Percentiles rank a stretch among this genome's conserved stretches.
Conservation (phyloP, 1,284 basidiomycete genomes). For the Tilletiaria anomala region DNA sequence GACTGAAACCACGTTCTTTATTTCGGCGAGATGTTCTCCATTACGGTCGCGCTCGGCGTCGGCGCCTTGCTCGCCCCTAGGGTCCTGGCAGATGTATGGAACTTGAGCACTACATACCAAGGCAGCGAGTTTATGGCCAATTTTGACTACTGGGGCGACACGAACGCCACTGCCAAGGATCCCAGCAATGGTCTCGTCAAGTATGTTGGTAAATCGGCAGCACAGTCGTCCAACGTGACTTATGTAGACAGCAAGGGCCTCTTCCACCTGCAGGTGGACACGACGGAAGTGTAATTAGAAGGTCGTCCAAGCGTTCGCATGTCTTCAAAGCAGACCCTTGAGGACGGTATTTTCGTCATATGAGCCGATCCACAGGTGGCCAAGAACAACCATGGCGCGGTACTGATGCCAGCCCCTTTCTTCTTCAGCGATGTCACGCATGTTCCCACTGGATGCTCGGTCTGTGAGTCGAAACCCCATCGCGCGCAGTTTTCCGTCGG, state of each 20-base stretch:
- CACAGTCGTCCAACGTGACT: constrained; percentile 18
- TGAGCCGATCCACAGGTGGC: neutral
- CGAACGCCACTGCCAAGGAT: neutral
- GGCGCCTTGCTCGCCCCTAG: neutral
- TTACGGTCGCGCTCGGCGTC: neutral
- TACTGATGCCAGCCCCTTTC: no score
- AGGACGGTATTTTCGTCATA: constrained; percentile 29
- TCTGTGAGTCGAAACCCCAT: no score
- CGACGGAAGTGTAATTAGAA: constrained; percentile 7
- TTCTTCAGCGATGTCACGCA: constrained; percentile 32
- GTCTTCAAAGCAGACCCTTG: constrained; percentile 20
- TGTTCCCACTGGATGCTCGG: constrained; percentile 27
- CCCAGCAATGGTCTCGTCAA: constrained; percentile 26
- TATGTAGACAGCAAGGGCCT: constrained; percentile 14
- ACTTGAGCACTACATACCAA: neutral
- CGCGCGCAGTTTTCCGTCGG: no score
- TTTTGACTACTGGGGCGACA: neutral
- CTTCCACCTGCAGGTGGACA: constrained; percentile 31
- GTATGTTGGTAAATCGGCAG: constrained; percentile 13
- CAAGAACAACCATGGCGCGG: neutral
- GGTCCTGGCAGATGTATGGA: neutral
- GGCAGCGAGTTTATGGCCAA: neutral
- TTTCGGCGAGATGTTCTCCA: neutral
- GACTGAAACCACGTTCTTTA: no score
- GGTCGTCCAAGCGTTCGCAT: constrained; percentile 29